Base-by-base conservation (phyloP, 202 grass and related monocot species). In the Setaria viridis region DNA sequence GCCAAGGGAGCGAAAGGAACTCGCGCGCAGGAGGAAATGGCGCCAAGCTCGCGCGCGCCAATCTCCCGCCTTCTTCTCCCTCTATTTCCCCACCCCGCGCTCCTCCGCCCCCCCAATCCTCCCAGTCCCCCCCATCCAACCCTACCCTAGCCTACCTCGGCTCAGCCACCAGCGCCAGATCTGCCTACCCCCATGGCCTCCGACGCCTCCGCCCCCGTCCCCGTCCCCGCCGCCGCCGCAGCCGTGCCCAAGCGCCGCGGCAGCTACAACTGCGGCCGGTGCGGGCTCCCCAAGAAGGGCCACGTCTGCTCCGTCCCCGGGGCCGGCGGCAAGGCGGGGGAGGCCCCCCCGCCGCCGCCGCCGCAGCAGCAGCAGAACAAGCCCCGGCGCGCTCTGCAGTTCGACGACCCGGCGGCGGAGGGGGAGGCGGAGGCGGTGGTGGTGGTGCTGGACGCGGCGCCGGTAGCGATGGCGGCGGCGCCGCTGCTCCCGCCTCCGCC, bases 231-330 rank as follows among this genome's bases (percentile, higher is more conserved):
- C 51, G 6, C 69, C 8, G 71, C 47, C 4, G 25, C 83, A 25
- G 4, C 79, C 20, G 55, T 11, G 19, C 33, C 51, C 39, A 91
- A 93, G 86, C 82, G 83, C 58, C 92, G 93, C 3, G 93, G 95
- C 58, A 95, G 78, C 93, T 98, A 98, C 87, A 98, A 92, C 87
- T 98, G 95, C 72, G 95, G 95, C 62, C 93, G 95, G 0, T 98
- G 93, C 29, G 95, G 95, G 9, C 63, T 89, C 4, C 95, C 95
- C 63, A 98, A 95, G 87, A 95, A 95, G 90, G 95, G 95, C 83
- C 93, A 98, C 80, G 80, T 87, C 17, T 98, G 95, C 85, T 0
- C 87, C 75, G 48, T 82, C 66, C 54, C 77, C 4, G 30, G 55
- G 43, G 43, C 43, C 0, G 19, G 19, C 1, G 41, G 29, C 41